Evolutionary conservation across 768 basidiomycete genomes (phyloP), one percentile per base, ranked within the genome.

Genomic region (Cyclocybe cylindracea): DNA sequence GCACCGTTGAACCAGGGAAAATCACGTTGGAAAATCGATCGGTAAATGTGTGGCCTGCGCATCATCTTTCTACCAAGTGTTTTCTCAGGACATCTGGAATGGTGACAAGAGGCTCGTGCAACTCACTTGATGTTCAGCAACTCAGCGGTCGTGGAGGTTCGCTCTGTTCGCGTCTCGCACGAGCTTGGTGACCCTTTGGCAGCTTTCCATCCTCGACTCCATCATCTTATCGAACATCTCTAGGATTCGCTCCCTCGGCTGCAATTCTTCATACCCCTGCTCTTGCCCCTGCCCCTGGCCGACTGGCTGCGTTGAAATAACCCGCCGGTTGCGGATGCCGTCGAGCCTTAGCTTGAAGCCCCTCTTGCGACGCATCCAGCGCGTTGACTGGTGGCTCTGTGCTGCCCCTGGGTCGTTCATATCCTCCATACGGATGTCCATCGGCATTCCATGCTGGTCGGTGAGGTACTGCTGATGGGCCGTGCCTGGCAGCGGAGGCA

Each of bases 161-260:
- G 64, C 62, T 48, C 69, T 66, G 58, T 72, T 77, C 40, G 76
- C 75, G 46, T 75, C 70, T 44, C 71, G 69, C 36, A 87, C 78
- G 55, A 89, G 72, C 42, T 76, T 77, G 55, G 80, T 80, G 46
- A 87, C 74, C 33, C 86, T 75, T 56, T 85, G 78, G 65, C 88
- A 90, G 61, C 85, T 88, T 66, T 89, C 87, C 78, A 90, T 83
- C 48, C 88, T 78, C 2, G 82, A 75, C 60, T 87, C 84, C 74
- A 89, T 80, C 72, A 90, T 83, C 53, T 81, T 78, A 51, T 85
- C 85, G 61, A 86, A 87, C 74, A 83, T 78, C 59, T 83, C 78
- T 53, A 90, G 70, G 47, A 90, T 76, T 48, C 75, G 79, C 24
- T 83, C 77, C 39, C 65, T 63, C 31, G 63, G 62, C 16, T 61